These are phyloP conservation scores for Nicotiana tabacum DNA, from an alignment of 257 asterid species.

Conservation along the genomic window DNA sequence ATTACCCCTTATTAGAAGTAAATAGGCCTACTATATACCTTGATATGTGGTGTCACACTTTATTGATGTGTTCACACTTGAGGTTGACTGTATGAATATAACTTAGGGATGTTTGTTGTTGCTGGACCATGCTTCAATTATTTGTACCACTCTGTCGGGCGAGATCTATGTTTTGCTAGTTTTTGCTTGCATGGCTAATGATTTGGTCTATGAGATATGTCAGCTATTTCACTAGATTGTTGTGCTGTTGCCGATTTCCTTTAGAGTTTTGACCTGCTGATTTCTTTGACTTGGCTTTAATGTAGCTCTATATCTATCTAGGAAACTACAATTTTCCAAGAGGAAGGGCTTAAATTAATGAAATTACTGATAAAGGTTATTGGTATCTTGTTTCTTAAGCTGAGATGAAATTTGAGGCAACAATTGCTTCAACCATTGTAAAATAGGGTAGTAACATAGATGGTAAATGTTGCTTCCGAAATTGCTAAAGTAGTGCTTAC, in stretches of 20 bases:
- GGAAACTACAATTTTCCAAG: neutral
- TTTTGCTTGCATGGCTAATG: neutral
- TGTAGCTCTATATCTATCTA: neutral
- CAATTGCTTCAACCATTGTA: neutral
- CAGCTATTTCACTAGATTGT: neutral
- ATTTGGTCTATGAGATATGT: neutral
- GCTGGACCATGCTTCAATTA: neutral
- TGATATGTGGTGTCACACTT: neutral
- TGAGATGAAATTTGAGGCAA: neutral
- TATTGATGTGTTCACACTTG: neutral
- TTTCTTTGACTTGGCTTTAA: constrained; percentile 2
- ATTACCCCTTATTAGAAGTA: neutral
- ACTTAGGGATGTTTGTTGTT: neutral
- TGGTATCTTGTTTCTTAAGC: neutral
- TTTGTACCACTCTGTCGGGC: neutral
- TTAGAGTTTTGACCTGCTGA: neutral
- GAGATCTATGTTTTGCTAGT: neutral
- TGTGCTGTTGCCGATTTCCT: neutral
- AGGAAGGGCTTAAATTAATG: neutral
- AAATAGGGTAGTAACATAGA: neutral
- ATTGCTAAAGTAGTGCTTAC: neutral
- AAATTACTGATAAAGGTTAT: neutral
- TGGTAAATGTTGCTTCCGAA: neutral
- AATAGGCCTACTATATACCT: neutral
- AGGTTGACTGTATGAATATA: neutral